Percentiles rank a stretch among this genome's conserved stretches.
Conservation (phyloP, 768 basidiomycete genomes). For the Chalciporus sphaerocephalus region DNA sequence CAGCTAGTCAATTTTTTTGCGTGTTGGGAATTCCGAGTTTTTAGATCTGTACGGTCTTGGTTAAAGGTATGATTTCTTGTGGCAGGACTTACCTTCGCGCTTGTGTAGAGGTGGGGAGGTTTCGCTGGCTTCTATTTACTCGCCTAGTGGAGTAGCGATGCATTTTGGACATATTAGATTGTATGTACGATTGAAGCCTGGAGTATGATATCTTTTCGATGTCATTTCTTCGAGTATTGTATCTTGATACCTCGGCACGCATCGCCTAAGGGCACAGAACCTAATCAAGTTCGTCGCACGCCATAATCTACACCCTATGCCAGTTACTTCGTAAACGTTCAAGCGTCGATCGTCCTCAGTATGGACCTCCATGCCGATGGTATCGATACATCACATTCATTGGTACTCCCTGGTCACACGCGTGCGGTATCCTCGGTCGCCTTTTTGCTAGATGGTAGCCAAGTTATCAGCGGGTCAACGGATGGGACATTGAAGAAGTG, state of each 20-base stretch:
- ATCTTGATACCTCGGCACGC: too few species aligned
- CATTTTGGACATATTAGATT: neutral
- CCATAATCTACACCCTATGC: too few species aligned
- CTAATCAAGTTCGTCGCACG: too few species aligned
- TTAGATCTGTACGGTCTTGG: neutral
- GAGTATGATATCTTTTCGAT: too few species aligned
- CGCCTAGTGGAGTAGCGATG: neutral
- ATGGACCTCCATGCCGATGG: neutral
- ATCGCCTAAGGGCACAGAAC: too few species aligned
- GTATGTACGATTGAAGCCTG: neutral
- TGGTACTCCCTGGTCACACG: constrained; percentile 2
- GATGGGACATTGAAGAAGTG: neutral
- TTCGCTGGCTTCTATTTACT: neutral
- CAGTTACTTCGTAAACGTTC: too few species aligned
- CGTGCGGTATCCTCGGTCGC: constrained; percentile 2
- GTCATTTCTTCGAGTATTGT: too few species aligned
- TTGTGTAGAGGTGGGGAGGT: neutral
- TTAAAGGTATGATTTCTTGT: neutral
- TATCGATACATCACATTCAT: neutral
- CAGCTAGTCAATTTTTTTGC: neutral
- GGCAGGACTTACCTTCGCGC: neutral
- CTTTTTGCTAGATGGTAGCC: constrained; percentile 2
- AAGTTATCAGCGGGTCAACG: constrained; percentile 4
- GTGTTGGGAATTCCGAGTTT: neutral
- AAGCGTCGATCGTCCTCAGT: too few species aligned